Base-by-base conservation (phyloP, 495 filamentous ascomycete genomes). In the Penicillium fimorum region DNA sequence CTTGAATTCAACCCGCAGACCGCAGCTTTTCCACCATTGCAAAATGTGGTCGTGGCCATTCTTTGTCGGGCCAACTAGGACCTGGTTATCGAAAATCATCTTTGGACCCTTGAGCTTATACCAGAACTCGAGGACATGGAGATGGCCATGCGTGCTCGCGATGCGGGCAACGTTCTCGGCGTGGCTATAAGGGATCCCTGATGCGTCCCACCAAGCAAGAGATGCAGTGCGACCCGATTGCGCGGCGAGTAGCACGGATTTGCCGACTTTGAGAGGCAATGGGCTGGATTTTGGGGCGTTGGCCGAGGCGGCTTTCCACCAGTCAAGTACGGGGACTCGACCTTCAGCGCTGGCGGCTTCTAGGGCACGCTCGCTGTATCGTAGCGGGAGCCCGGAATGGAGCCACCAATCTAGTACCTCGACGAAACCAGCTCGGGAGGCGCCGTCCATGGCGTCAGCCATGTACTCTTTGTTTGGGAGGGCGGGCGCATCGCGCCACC, bases 401-500 rank as follows among this genome's bases (percentile, higher is more conserved):
- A 86, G 84, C 92, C 92, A 97, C 92, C 92, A 97, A 46, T 96
- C 87, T 4, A 97, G 79, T 0, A 96, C 89, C 52, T 88, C 84
- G 25, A 93, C 79, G 62, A 90, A 90, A 12, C 92, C 92, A 37
- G 88, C 84, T 41, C 86, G 84, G 15, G 88, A 93, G 12, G 92
- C 92, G 40, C 88, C 87, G 69, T 97, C 89, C 62, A 97, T 80
- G 27, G 92, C 89, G 68, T 96, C 91, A 44, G 83, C 76, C 37
- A 76, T 81, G 68, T 88, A 87, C 65, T 92, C 84, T 72, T 92
- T 93, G 53, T 85, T 87, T 2, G 92, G 78, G 52, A 92, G 90
- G 4, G 82, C 84, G 0, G 89, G 86, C 0, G 86, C 87, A 32
- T 83, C 86, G 17, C 80, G 82, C 90, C 92, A 97, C 89, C 91